phyloP scores from a whole-genome alignment of 2,329 filamentous ascomycete genomes.

The Blastomyces emzantsi region DNA sequence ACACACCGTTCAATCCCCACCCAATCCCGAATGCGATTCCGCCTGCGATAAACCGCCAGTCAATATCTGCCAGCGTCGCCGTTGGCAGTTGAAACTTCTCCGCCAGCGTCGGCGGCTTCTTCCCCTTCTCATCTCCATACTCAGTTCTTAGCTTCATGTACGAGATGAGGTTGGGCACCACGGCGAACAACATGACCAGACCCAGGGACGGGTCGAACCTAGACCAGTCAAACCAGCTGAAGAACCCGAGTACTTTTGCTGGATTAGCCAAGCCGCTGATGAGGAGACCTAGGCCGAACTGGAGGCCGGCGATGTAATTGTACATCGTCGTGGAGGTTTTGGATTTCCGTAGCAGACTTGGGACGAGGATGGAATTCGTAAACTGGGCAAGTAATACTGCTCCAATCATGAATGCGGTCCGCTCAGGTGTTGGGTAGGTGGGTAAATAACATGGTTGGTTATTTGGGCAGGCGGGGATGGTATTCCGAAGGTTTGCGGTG shows the following conservation, averaged over 20 bases:
- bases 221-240: conserved; percentile 36
- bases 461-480: conserved; percentile 33
- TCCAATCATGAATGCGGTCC: conserved; percentile 29
- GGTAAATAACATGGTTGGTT: conserved; percentile 40
- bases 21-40: conserved; percentile 42
- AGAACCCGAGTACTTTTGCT: conserved; percentile 44
- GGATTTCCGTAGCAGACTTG: conserved; percentile 23
- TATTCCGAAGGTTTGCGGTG: conserved; percentile 30
- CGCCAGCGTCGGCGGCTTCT: conserved; percentile 34
- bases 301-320: conserved; percentile 39
- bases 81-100: conserved; percentile 38
- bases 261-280: conserved; percentile 45
- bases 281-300: conserved; percentile 45
- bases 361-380: conserved; percentile 29
- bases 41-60: conserved; percentile 42
- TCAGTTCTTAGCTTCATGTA: conserved; percentile 27
- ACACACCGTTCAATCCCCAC: conserved; percentile 45
- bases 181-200: conserved; percentile 42
- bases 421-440: conserved; percentile 33
- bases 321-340: conserved; percentile 29
- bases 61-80: conserved; percentile 39
- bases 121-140: conserved; percentile 18
- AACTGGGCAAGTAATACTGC: conserved; percentile 24
- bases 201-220: conserved; percentile 45
- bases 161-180: conserved; percentile 38